Evolutionary conservation across 1,139 yeast species (phyloP), one percentile per base, ranked within the genome.

Genomic region (Yamadazyma epiphylla): DNA sequence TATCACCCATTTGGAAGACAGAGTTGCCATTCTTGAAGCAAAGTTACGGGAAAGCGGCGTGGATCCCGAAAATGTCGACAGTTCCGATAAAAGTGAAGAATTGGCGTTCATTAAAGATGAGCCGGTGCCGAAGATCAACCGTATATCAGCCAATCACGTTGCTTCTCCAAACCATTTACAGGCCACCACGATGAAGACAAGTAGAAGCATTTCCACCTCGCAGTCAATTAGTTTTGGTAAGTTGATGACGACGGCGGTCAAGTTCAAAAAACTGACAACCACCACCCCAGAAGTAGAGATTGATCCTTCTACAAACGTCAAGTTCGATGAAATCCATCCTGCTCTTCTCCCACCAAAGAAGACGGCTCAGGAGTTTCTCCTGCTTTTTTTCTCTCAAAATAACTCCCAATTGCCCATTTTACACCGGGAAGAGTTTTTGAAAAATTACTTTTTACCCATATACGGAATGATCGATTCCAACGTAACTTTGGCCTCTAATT

Each of bases 361-460:
- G 14, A 74, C 78, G 13, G 95, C 96, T 0, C 77, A 82, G 44
- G 68, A 69, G 32, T 70, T 84, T 31, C 49, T 87, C n/a, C 70
- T 74, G 29, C 65, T 77, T 3, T 87, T 71, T 53, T 88, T 88
- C 49, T 75, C 85, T 14, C 91, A 83, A 45, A 75, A 91, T 12
- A 87, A 87, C 49, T 65, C 94, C 3, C 95, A 86, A 52, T 50
- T 84, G 23, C 96, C 96, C 0, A 68, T 87, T 4, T 55, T 88
- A 30, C 96, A 88, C 50, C 70, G 95, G 22, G 95, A 86, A 46
- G 76, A 73, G 40, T 87, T 87, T 47, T 53, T 88, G 26, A 60
- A 61, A 30, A 63, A 66, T 26, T 79, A 77, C 48, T 88, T 83
- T 49, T 73, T 76, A 37, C 96, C 95, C 0, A 67, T 87, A 2